phyloP scores from a whole-genome alignment of 2,329 filamentous ascomycete genomes.

The Rutstroemia sp. region DNA sequence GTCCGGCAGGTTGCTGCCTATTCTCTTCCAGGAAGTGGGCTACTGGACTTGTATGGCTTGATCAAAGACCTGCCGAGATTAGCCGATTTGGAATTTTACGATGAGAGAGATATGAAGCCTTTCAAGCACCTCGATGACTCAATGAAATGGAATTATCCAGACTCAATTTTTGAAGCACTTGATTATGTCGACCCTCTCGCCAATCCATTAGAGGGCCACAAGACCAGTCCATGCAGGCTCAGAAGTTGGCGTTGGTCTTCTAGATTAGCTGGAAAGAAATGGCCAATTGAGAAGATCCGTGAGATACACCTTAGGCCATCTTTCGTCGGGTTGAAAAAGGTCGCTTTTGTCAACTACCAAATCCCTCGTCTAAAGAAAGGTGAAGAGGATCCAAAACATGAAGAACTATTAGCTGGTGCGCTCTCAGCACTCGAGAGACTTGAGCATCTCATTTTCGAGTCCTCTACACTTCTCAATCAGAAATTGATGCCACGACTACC shows the following conservation, averaged over 20 bases:
- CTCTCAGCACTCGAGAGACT: conserved; percentile 53
- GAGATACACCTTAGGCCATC: conserved; percentile 45
- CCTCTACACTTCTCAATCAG: conserved; percentile 64
- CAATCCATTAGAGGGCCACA: conserved; percentile 19
- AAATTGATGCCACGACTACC: conserved; percentile 64
- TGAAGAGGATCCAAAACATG: conserved; percentile 31
- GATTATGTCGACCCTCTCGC: conserved; percentile 42
- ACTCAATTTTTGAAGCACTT: conserved; percentile 57
- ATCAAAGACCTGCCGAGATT: conserved; percentile 60
- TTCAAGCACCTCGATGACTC: conserved; percentile 50
- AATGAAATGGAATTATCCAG: conserved; percentile 63
- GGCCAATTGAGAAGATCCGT: conserved; percentile 41
- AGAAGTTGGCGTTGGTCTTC: conserved; percentile 56
- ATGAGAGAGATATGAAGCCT: conserved; percentile 60
- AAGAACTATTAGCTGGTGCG: conserved; percentile 35
- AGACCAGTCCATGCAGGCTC: conserved; percentile 31
- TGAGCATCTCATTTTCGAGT: conserved; percentile 63
- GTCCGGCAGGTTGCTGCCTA: conserved; percentile 42
- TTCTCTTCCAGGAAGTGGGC: conserved; percentile 43
- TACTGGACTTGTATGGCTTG: conserved; percentile 49
- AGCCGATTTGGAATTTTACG: conserved; percentile 62
- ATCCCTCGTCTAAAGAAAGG: conserved; percentile 37
- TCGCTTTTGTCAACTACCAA: conserved; percentile 59
- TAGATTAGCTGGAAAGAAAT: conserved; percentile 40
- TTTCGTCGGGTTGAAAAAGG: conserved; percentile 49